A percentile compares a stretch with the other conserved stretches of the same genome.
Evolutionary conservation across 768 basidiomycete genomes (phyloP).

Genomic region (Cyclocybe aegerita): DNA sequence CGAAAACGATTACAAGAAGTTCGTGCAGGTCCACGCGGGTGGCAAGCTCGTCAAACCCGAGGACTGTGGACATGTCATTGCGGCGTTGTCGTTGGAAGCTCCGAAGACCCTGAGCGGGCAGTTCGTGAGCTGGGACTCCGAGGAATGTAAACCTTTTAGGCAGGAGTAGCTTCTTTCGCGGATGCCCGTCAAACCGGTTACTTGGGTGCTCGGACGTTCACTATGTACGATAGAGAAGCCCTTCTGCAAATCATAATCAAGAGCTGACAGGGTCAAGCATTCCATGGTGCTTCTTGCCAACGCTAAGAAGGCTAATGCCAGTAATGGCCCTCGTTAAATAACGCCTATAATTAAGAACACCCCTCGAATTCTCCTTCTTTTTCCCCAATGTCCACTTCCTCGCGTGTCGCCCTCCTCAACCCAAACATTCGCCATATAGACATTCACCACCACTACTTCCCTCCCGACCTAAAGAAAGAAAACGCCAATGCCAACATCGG

Average conservation of each 20-base stretch:
- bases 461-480: slow-evolving; percentile 48
- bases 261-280: too few relatives aligned
- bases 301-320: too few relatives aligned
- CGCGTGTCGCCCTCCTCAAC: background rate
- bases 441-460: slow-evolving; percentile 79
- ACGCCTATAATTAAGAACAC: background rate
- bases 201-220: background rate
- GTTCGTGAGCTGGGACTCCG: slow-evolving; percentile 81
- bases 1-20: slow-evolving; percentile 51
- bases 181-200: slow-evolving; percentile 1
- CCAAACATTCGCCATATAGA: slow-evolving; percentile 45
- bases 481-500: slow-evolving; percentile 47
- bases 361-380: background rate
- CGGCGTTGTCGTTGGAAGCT: slow-evolving; percentile 68
- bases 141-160: slow-evolving; percentile 61
- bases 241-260: too few relatives aligned
- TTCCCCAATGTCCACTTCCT: background rate
- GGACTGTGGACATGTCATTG: slow-evolving; percentile 76
- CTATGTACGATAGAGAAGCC: too few relatives aligned
- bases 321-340: too few relatives aligned
- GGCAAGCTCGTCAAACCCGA: slow-evolving; percentile 78
- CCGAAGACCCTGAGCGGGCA: slow-evolving; percentile 64
- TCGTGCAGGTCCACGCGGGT: slow-evolving; percentile 54
- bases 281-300: too few relatives aligned
- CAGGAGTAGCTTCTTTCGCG: slow-evolving; percentile 13